Percentiles rank a stretch among this genome's conserved stretches.
Conservation (phyloP, 2,329 filamentous ascomycete genomes). For the Cordyceps cateniannulata region DNA sequence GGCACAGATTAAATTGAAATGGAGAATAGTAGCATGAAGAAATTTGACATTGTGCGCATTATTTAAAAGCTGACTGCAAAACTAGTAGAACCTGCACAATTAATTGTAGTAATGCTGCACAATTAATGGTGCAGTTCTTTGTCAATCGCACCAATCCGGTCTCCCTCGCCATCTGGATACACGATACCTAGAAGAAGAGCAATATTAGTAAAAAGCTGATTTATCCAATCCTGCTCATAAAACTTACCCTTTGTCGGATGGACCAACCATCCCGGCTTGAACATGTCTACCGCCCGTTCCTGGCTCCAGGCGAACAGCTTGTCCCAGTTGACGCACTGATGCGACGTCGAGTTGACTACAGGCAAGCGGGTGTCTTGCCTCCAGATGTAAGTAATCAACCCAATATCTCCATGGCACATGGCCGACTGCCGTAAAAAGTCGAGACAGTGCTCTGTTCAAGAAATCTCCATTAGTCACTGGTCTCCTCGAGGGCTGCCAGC, state of each 20-base stretch:
- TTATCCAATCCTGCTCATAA: background rate
- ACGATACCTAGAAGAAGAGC: background rate
- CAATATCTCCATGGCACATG: slow-evolving; percentile 10
- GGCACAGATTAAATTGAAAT: no score
- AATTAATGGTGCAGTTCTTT: slow-evolving; percentile 2
- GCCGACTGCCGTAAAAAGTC: slow-evolving; percentile 10
- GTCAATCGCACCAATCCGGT: slow-evolving; percentile 7
- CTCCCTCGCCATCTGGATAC: slow-evolving; percentile 2
- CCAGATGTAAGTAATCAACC: slow-evolving; percentile 11
- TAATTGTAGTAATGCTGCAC: background rate
- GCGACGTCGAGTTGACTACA: slow-evolving; percentile 6
- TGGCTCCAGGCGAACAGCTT: slow-evolving; percentile 7
- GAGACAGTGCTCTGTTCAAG: slow-evolving; percentile 4
- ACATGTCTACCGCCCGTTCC: slow-evolving; percentile 8
- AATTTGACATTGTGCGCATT: no score
- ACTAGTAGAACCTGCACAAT: no score
- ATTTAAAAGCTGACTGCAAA: no score
- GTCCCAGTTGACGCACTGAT: slow-evolving; percentile 10
- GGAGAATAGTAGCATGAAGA: no score
- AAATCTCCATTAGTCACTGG: background rate
- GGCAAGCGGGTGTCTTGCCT: background rate
- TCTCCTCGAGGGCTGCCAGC: background rate
- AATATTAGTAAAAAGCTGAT: background rate
- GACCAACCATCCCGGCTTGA: slow-evolving; percentile 6
- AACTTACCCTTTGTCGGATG: slow-evolving; percentile 9